Evolutionary conservation across 108 stramenopile genomes (phyloP), one percentile per base, ranked within the genome.

Genomic region (Nitzschia putrida): DNA sequence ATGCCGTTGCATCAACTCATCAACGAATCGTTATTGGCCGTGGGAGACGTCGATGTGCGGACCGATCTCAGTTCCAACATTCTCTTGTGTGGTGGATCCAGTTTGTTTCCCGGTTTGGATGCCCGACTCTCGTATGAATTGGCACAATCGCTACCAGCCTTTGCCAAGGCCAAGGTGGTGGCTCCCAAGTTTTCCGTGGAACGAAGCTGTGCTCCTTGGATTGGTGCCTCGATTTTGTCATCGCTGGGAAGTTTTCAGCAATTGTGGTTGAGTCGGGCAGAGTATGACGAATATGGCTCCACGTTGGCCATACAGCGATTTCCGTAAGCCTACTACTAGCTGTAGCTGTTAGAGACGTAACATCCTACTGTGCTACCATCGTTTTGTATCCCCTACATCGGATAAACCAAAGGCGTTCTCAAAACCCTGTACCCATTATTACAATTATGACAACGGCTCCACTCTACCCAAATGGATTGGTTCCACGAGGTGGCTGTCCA

Each of bases 241-340:
- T 94, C 93, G 45, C 82, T 99, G 29, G 93, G 95, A 8, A 97
- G 94, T 68, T 99, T 99, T 86, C 92, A 97, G 75, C 91, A 91
- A 64, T 71, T 99, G 81, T 99, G 99, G 98, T 70, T 98, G 43
- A 89, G 93, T 26, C 85, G 83, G 53, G 72, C 68, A 47, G 97
- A 98, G 66, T 99, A 97, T 75, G 89, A 96, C 54, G 99, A 99
- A 72, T 90, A 93, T 64, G 97, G 97, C 4, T 63, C 87, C 20
- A 43, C 85, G 12, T 58, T 93, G 72, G 87, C 82, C 23, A 77
- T 88, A 40, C 92, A 93, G 56, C 77, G 89, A 20, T 93, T 93
- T 73, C 86, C 83, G 26, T 75, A 55, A 56, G 40, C 41, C 41
- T 10, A 8, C 6, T 61, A 44, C 8, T 42, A 22, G 61, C 42